Conservation (phyloP, 257 asterid genomes). For the Linderniella brevidens region DNA sequence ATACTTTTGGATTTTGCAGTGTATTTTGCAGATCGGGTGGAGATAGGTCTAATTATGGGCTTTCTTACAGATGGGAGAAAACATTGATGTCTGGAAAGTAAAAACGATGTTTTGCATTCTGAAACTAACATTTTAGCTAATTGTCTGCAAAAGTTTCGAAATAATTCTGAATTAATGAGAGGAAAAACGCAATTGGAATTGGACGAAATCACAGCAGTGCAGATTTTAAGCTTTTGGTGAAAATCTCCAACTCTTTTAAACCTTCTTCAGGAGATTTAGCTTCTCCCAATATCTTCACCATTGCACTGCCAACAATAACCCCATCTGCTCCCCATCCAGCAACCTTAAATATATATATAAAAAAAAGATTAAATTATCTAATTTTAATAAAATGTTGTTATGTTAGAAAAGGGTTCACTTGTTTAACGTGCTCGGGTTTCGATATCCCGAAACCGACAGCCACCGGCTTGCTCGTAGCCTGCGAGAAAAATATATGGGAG, state of each 20-base stretch:
- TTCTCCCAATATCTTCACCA: slow-evolving; percentile 49
- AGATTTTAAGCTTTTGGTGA: slow-evolving; percentile 47
- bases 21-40: too few relatives aligned
- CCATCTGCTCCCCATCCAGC: slow-evolving; percentile 90
- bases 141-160: too few relatives aligned
- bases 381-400: neutral
- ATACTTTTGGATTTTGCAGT: too few relatives aligned
- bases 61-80: too few relatives aligned
- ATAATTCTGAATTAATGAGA: too few relatives aligned
- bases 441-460: slow-evolving; percentile 82
- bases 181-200: too few relatives aligned
- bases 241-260: slow-evolving; percentile 38
- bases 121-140: too few relatives aligned
- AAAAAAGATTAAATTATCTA: neutral
- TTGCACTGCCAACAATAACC: slow-evolving; percentile 74
- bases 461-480: slow-evolving; percentile 52
- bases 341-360: slow-evolving; percentile 21
- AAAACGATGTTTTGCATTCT: too few relatives aligned
- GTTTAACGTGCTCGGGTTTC: slow-evolving; percentile 61
- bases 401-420: slow-evolving; percentile 16
- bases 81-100: too few relatives aligned
- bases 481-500: neutral
- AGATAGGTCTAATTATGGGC: too few relatives aligned
- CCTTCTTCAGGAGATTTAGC: slow-evolving; percentile 75
- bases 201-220: slow-evolving; percentile 19